Base-by-base conservation (phyloP, 2,329 filamentous ascomycete genomes). In the Colletotrichum theobromicola region DNA sequence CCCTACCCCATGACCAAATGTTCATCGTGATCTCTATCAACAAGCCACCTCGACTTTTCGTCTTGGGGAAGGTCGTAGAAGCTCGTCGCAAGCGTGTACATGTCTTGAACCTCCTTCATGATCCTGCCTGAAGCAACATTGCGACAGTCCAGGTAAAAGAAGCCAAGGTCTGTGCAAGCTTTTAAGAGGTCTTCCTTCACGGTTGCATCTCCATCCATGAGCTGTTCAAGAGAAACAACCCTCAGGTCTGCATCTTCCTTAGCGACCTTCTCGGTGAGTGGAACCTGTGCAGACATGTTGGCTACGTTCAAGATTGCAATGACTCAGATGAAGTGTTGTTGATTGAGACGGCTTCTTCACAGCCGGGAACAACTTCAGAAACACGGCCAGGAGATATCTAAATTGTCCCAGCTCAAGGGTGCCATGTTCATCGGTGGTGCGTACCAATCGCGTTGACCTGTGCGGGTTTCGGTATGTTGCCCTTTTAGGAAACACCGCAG, bases 11-110 rank as follows among this genome's bases (percentile, higher is more conserved):
- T 70, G 4, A 70, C 58, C 13, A 70, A 50, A 10, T 70, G 58
- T 21, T 70, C 67, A 30, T 70, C 67, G 21, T 70, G 67, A 50
- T 70, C 67, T 55, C 67, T 63, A 16, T 70, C 67, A 2, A 70
- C 67, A 13, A 70, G 58, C 67, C 67, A 70, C 12, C 6, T 28
- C 28, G 46, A 55, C 15, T 70, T 70, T 24, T 53, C 35, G 10
- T 64, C 42, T 13, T 64, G 58, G 3, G 67, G 46, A n/a, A 64
- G 32, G 12, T 70, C 42, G 28, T 70, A 70, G n/a, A 70, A 70
- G 30, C 57, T 70, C 4, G 28, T 35, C 4, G 67, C 67, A 24
- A 70, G 21, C 5, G 42, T 30, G 35, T 70, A 70, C 67, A 70
- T 64, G 12, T 32, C 5, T 55, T 70, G 58, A 4, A 70, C 67